Base-by-base conservation (phyloP, 1,284 basidiomycete species). In the Tylopilus sp. region DNA sequence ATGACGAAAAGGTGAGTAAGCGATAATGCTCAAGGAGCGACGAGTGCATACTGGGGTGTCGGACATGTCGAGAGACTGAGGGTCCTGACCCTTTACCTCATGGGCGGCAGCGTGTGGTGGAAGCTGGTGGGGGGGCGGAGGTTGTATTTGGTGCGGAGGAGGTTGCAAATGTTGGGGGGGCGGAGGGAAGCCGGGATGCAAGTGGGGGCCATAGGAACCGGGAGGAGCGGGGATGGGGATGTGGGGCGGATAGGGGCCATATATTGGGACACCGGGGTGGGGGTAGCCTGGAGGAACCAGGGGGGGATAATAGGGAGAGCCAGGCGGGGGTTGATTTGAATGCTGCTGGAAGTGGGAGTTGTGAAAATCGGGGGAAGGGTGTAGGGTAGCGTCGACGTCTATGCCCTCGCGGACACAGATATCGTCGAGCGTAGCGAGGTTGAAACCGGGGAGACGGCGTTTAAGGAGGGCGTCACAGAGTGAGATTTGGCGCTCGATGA, bases 391-490 rank as follows among this genome's bases (percentile, higher is more conserved):
- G 36, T 75, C 71, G 48, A 84, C 52, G 41, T 87, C 81, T 56
- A 90, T 77, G 52, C 85, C 84, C 55, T 87, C 84, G 38, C 82
- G 73, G 10, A 71, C 73, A 41, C 81, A 72, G 44, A 83, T 69
- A 0, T 81, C 79, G 30, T 89, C 85, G 60, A 90, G 71, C 54
- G 75, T 76, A 2, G 80, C 77, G 49, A 89, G 71, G 41, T 74
- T 72, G 64, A 89, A 90, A 50, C 73, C 76, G 4, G 82, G 82
- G 48, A 81, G 72, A 57, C 81, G 80, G 23, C 79, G 79, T 68
- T 86, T 86, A 59, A 91, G 79, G 36, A 91, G 78, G 13, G 81
- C 82, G 52, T 81, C 79, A 60, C 86, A 89, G 52, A 87, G 83
- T 5, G 78, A 71, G 39, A 90, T 77, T 69, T 87, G 82, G 54